Percentiles rank a stretch among this genome's conserved stretches.
Evolutionary conservation across 768 basidiomycete genomes (phyloP).

Genomic region (Peribolospora kevripleyi): DNA sequence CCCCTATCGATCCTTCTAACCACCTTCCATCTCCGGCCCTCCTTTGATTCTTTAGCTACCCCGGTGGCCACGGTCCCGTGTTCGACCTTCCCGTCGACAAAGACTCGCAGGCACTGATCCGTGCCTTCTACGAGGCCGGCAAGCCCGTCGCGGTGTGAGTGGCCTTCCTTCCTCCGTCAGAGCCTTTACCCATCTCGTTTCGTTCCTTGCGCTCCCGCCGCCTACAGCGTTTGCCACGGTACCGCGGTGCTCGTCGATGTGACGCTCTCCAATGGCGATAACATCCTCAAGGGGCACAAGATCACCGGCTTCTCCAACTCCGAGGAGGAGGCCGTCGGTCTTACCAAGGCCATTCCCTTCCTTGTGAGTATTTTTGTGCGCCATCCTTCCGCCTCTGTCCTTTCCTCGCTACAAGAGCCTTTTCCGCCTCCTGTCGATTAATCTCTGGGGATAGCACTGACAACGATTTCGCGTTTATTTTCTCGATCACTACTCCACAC

Average conservation of each 20-base stretch:
- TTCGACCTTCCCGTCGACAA: conserved; percentile 17
- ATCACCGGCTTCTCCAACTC: conserved; percentile 45
- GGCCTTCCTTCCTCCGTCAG: background rate
- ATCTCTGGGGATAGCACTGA: conserved; percentile 33
- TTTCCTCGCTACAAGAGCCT: conserved; percentile 27
- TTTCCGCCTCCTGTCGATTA: conserved; percentile 21
- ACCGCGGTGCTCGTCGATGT: conserved; percentile 26
- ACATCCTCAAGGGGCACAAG: conserved; percentile 35
- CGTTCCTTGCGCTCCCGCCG: conserved; percentile 39
- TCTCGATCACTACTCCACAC: too few relatives aligned
- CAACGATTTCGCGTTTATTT: too few relatives aligned
- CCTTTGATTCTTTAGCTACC: too few relatives aligned
- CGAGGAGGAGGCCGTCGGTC: conserved; percentile 30
- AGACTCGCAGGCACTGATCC: conserved; percentile 32
- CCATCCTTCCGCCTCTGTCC: too few relatives aligned
- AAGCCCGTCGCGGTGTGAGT: background rate
- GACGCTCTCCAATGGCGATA: conserved; percentile 25
- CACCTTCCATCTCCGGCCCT: too few relatives aligned
- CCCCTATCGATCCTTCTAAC: too few relatives aligned
- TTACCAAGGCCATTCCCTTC: background rate
- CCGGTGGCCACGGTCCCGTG: conserved; percentile 42
- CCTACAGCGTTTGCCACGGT: conserved; percentile 55
- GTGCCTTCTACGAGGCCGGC: background rate
- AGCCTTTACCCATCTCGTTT: conserved; percentile 24
- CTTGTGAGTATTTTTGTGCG: background rate